Percentiles rank a stretch among this genome's conserved stretches.
These are phyloP conservation scores for Aspergillus piperis DNA, from an alignment of 2,329 filamentous ascomycete species.

Conservation along the genomic window DNA sequence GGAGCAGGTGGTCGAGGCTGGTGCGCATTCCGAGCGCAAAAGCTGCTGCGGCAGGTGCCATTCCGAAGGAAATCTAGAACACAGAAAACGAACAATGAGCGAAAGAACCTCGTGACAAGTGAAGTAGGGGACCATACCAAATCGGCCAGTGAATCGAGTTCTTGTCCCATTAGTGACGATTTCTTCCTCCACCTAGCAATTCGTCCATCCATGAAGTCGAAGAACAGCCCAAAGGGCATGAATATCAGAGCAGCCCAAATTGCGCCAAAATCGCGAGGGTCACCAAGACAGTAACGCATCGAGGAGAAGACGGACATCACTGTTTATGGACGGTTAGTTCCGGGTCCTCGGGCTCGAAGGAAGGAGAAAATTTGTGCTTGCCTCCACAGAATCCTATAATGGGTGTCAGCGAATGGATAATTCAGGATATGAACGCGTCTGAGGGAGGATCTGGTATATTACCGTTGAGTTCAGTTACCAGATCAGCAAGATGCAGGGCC, in stretches of 20 bases:
- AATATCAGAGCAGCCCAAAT: constrained; percentile 82
- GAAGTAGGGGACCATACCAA: constrained; percentile 61
- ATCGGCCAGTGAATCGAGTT: constrained; percentile 93
- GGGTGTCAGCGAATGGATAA: constrained; percentile 14
- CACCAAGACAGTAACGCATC: constrained; percentile 84
- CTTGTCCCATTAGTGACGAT: constrained; percentile 96
- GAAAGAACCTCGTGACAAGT: neutral
- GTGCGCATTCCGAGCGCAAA: constrained; percentile 90
- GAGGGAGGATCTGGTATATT: constrained; percentile 16
- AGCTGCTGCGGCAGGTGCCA: constrained; percentile 81
- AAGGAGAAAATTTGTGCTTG: constrained; percentile 28
- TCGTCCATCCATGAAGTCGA: constrained; percentile 97
- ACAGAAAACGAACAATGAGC: constrained; percentile 11
- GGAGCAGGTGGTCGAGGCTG: constrained; percentile 72
- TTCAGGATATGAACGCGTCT: neutral
- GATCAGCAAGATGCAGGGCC: constrained; percentile 53
- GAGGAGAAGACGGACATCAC: constrained; percentile 96
- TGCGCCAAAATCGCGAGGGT: constrained; percentile 64
- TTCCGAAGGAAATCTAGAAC: constrained; percentile 88
- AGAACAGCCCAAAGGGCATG: constrained; percentile 91
- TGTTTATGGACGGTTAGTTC: constrained; percentile 29
- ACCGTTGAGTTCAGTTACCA: constrained; percentile 55
- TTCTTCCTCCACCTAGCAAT: constrained; percentile 96
- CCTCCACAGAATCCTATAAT: constrained; percentile 51
- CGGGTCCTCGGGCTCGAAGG: neutral